Conservation (phyloP, 768 basidiomycete genomes). For the Tylopilus balloui region DNA sequence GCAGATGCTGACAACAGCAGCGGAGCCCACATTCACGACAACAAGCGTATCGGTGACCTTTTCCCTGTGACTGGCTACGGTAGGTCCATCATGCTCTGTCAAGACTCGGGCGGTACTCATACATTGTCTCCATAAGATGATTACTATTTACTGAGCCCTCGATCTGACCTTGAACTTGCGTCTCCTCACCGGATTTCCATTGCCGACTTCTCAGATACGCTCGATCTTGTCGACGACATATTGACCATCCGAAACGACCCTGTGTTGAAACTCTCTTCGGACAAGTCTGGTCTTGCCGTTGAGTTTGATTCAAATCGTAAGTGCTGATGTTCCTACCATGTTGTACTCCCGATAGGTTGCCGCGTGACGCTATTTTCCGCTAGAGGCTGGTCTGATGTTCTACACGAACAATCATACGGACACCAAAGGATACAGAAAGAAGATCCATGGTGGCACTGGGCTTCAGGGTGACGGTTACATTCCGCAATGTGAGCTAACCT, state of each 20-base stretch:
- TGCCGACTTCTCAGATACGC: conserved; percentile 36
- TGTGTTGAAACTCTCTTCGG: conserved; percentile 50
- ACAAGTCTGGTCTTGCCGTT: conserved; percentile 55
- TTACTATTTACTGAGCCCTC: conserved; percentile 53
- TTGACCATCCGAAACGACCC: conserved; percentile 34
- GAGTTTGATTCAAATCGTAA: conserved; percentile 67
- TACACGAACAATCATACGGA: conserved; percentile 59
- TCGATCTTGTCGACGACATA: conserved; percentile 42
- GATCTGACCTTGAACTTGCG: conserved; percentile 28
- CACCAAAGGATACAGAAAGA: conserved; percentile 52
- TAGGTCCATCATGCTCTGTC: conserved; percentile 17
- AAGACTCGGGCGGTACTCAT: not conserved
- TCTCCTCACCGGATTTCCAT: conserved; percentile 48
- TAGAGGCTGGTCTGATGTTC: conserved; percentile 74
- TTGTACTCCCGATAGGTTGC: not conserved
- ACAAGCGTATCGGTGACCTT: conserved; percentile 52
- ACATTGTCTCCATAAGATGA: conserved; percentile 43
- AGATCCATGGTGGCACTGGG: conserved; percentile 73
- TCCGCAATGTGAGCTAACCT: conserved; percentile 44
- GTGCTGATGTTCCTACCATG: conserved; percentile 18
- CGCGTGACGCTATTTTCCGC: not conserved
- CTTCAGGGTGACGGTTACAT: conserved; percentile 54
- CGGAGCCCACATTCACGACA: conserved; percentile 41
- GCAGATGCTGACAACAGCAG: conserved; percentile 36
- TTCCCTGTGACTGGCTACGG: conserved; percentile 62